These are phyloP conservation scores for Salix exigua DNA, from an alignment of 345 rosid species.

Conservation along the genomic window DNA sequence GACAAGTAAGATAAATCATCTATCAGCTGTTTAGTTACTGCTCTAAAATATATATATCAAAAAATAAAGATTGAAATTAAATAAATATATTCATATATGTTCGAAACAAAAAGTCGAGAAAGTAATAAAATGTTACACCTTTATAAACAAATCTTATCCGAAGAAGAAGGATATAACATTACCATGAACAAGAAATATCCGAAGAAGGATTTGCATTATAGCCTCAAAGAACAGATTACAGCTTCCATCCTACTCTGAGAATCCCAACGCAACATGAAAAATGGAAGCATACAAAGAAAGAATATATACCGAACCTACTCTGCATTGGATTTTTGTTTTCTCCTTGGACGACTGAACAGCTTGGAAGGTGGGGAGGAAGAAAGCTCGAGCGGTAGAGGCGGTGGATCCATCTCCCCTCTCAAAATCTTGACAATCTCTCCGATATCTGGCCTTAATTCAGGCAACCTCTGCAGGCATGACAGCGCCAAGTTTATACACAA, in stretches of 20 bases:
- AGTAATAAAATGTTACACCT: no score
- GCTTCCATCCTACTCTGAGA: background rate
- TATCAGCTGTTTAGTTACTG: no score
- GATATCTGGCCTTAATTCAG: constrained; percentile 81
- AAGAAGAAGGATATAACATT: background rate
- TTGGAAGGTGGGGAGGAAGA: constrained; percentile 89
- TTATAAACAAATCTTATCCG: background rate
- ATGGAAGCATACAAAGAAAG: constrained; percentile 12
- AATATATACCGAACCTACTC: constrained; percentile 31
- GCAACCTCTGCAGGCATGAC: constrained; percentile 78
- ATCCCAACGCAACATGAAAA: constrained; percentile 3
- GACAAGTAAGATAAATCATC: background rate
- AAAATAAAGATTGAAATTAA: no score
- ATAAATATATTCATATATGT: no score
- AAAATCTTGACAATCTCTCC: constrained; percentile 70
- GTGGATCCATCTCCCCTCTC: constrained; percentile 89
- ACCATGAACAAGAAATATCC: background rate
- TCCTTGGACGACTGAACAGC: constrained; percentile 49
- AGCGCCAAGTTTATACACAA: constrained; percentile 87
- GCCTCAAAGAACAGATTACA: constrained; percentile 7
- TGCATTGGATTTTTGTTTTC: constrained; percentile 48
- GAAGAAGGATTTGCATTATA: constrained; percentile 9
- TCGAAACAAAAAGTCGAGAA: no score
- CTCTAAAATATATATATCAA: no score
- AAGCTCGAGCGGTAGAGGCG: constrained; percentile 61